Evolutionary conservation across 345 rosid genomes (phyloP).

Genomic region (Brassica rapa): DNA sequence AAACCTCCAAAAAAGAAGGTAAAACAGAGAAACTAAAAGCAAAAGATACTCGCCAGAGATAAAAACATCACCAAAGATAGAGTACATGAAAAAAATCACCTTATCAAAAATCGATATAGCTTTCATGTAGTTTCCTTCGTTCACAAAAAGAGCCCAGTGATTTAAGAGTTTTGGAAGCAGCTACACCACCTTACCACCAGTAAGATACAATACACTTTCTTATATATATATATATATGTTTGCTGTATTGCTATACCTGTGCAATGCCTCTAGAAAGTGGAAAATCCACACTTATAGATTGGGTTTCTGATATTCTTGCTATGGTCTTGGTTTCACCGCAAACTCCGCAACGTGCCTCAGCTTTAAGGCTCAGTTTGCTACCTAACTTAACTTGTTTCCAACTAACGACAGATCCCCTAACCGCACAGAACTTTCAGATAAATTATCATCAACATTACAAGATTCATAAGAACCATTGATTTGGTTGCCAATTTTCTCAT

Average conservation of each 20-base stretch:
- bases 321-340: constrained; percentile 56
- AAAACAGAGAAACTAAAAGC: background rate
- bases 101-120: constrained; percentile 91
- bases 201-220: background rate
- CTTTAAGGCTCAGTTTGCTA: constrained; percentile 44
- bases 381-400: constrained; percentile 40
- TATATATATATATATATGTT: background rate
- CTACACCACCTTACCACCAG: background rate
- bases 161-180: background rate
- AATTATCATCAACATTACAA: constrained; percentile 40
- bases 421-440: constrained; percentile 42
- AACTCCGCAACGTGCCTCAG: constrained; percentile 43
- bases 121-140: constrained; percentile 85
- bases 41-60: background rate
- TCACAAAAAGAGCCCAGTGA: constrained; percentile 49
- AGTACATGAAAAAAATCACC: constrained; percentile 45
- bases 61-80: constrained; percentile 18
- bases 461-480: constrained; percentile 47
- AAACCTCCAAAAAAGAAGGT: constrained; percentile 6
- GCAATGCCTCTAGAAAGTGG: constrained; percentile 96
- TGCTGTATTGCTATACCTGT: constrained; percentile 52
- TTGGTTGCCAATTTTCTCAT: constrained; percentile 9
- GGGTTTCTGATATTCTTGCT: constrained; percentile 64
- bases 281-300: constrained; percentile 87
- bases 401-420: constrained; percentile 44